Conservation (phyloP, 2,329 filamentous ascomycete species). For the Curvularia sp. region DNA sequence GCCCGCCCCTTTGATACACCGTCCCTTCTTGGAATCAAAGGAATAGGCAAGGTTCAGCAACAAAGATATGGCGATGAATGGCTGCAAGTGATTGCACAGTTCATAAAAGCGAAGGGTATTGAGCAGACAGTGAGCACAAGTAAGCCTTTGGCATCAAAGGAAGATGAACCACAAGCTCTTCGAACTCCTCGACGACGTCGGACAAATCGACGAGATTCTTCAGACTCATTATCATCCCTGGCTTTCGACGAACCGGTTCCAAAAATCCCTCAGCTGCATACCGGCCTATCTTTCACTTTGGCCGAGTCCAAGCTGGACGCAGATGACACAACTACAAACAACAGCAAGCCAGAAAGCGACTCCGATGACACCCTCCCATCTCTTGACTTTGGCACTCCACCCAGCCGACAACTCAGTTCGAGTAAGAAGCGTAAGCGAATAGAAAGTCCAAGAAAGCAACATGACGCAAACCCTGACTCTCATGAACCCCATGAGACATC, state of each 20-base stretch:
- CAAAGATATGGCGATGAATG: conserved; percentile 38
- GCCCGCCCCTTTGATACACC: conserved; percentile 28
- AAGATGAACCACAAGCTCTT: background rate
- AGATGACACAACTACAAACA: background rate
- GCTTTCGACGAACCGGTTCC: conserved; percentile 29
- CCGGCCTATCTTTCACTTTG: conserved; percentile 28
- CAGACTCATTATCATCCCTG: conserved; percentile 28
- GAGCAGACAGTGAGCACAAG: background rate
- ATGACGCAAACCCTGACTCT: background rate
- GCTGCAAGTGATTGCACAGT: conserved; percentile 35
- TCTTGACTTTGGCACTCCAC: conserved; percentile 26
- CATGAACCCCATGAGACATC: background rate
- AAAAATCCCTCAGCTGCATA: conserved; percentile 24
- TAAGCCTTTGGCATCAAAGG: background rate
- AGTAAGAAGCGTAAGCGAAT: conserved; percentile 39
- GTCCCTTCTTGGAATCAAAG: conserved; percentile 33
- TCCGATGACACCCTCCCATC: conserved; percentile 27
- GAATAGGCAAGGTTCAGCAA: conserved; percentile 29
- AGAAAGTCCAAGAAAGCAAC: conserved; percentile 22
- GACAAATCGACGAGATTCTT: background rate
- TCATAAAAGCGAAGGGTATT: conserved; percentile 16
- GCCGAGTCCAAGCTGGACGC: conserved; percentile 32
- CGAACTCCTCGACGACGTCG: conserved; percentile 8
- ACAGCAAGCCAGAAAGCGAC: conserved; percentile 7
- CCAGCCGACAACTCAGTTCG: conserved; percentile 11